Base-by-base conservation (phyloP, 192 early-diverging fungal genomes). In the Chytriomyces sp. region DNA sequence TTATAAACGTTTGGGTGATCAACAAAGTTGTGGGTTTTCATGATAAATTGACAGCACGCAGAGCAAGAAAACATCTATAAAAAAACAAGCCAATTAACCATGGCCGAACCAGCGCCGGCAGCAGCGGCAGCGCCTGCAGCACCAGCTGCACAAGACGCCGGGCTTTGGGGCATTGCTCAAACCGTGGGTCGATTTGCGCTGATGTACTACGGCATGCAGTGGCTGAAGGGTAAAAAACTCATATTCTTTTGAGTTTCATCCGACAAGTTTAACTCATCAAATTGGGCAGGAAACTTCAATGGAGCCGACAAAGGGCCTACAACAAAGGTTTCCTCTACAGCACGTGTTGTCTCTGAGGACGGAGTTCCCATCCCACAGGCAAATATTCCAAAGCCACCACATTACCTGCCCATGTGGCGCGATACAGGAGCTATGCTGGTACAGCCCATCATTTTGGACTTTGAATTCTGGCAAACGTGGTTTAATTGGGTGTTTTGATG, bases 121-220 rank as follows among this genome's bases (percentile, higher is more conserved):
- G 53, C 68, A 28, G 68, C 68, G 11, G n/a, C 68, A 69, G 18
- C 46, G 35, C 48, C 68, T 23, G 48, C 68, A 20, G 68, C 68
- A 11, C 13, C 47, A 13, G 23, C 47, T n/a, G 48, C 20, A 20
- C 53, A 49, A 53, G 18, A 69, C 48, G 13, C 7, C 49, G 18
- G 23, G 8, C 7, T 69, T 24, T 69, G 23, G 16, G 23, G 8
- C n/a, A 50, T 16, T 23, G 50, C 68, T n/a, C 48, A 50, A 26
- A 47, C 49, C 11, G 53, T 69, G 16, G 68, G 46, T 16, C 16
- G 50, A 16, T 16, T 47, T 7, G 68, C 68, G 3, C 20, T 69
- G 4, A 69, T 69, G 49, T 69, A 69, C 50, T 69, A 69, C 26
- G 68, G 68, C n/a, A 69, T 69, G 68, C 68, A 69, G 49, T 69